A percentile compares a stretch with the other conserved stretches of the same genome.
Evolutionary conservation across 148 eudicot genomes (phyloP).

Genomic region (Diospyros lotus): DNA sequence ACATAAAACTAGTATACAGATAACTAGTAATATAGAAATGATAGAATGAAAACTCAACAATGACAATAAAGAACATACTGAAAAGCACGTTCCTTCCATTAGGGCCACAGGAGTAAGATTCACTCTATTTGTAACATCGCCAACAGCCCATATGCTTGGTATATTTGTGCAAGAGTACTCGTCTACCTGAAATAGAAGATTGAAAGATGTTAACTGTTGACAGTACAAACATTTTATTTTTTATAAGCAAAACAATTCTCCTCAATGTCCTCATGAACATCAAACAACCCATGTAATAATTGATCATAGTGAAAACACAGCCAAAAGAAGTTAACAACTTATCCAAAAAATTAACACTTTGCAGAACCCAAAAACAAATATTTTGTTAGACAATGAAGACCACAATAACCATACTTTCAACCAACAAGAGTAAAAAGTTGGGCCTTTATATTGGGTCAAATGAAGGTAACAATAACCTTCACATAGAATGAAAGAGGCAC

Average conservation of each 20-base stretch:
- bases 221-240: neutral
- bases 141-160: constrained; percentile 95
- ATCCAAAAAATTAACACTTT: neutral
- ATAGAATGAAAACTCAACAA: constrained; percentile 10
- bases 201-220: neutral
- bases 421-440: neutral
- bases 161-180: constrained; percentile 72
- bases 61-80: constrained; percentile 45
- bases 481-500: neutral
- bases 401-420: neutral
- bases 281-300: neutral
- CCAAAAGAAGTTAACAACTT: neutral
- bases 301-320: neutral
- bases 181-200: constrained; percentile 56
- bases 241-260: neutral
- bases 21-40: neutral
- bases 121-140: constrained; percentile 93
- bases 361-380: neutral
- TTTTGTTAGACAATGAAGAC: neutral
- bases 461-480: neutral
- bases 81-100: constrained; percentile 92
- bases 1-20: neutral
- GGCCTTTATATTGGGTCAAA: neutral
- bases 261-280: neutral
- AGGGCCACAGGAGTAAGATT: constrained; percentile 98